These are phyloP conservation scores for Schwanniomyces pseudopolymorphus DNA, from an alignment of 805 yeast genomes.

Conservation along the genomic window DNA sequence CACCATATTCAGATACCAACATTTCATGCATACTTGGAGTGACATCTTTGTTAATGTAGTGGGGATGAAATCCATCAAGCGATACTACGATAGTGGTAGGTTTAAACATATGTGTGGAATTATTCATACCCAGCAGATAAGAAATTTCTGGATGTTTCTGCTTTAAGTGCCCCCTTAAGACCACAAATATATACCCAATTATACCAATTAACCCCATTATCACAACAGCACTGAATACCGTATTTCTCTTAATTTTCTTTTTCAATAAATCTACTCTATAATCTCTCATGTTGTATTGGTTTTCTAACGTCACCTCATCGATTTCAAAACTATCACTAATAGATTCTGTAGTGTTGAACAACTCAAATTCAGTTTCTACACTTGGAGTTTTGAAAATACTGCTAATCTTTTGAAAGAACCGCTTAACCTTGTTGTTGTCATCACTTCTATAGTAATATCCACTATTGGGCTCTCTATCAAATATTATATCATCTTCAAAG, in stretches of 20 bases:
- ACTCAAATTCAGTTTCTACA: constrained; percentile 1
- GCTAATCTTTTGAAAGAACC: background rate
- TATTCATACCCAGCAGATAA: constrained; percentile 17
- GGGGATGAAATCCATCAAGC: constrained; percentile 90
- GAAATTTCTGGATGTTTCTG: background rate
- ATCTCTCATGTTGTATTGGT: constrained; percentile 18
- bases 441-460: constrained; percentile 18
- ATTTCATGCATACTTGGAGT: constrained; percentile 75
- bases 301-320: constrained; percentile 18
- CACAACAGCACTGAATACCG: constrained; percentile 9
- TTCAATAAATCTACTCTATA: constrained; percentile 24
- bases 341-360: constrained; percentile 5
- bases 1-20: constrained; percentile 51
- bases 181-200: background rate
- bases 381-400: background rate
- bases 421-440: background rate
- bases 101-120: constrained; percentile 67
- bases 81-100: constrained; percentile 84
- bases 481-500: constrained; percentile 33
- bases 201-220: constrained; percentile 1
- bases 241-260: constrained; percentile 17
- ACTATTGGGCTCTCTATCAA: constrained; percentile 17
- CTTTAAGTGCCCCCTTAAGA: background rate
- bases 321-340: constrained; percentile 8
- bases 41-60: constrained; percentile 59